Conservation (phyloP, 106 monocot species). For the Vanilla planifolia region DNA sequence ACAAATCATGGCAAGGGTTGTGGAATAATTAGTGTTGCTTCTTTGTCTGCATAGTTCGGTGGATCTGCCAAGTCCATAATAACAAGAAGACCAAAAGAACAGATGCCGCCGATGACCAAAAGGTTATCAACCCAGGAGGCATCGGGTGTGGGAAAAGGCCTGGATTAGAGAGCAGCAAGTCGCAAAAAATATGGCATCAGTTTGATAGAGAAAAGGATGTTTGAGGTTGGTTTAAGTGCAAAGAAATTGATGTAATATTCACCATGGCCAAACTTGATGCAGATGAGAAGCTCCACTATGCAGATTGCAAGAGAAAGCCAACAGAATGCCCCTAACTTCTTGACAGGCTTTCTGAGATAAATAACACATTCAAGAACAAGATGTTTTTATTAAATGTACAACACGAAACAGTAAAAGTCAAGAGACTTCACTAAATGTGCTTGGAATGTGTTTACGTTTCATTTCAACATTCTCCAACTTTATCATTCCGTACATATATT, state of each 20-base stretch:
- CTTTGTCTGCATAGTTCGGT: constrained; percentile 3
- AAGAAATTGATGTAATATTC: no score
- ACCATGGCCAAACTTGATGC: constrained; percentile 66
- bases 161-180: not conserved
- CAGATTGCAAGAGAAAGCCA: constrained; percentile 73
- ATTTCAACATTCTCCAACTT: no score
- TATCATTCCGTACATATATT: no score
- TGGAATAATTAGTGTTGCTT: no score
- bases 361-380: not conserved
- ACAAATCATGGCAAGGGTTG: no score
- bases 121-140: constrained; percentile 6
- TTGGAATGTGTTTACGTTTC: no score
- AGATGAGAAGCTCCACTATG: constrained; percentile 61
- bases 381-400: no score
- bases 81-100: constrained; percentile 1
- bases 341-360: constrained; percentile 43
- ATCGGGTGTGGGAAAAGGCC: constrained; percentile 5
- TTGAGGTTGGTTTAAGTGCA: no score
- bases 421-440: no score
- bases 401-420: no score
- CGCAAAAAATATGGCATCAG: no score
- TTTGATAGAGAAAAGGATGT: no score
- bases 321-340: constrained; percentile 59
- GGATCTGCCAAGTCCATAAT: constrained; percentile 6
- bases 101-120: not conserved